phyloP scores from a whole-genome alignment of 2,329 filamentous ascomycete genomes.

The Aspergillus vadensis region DNA sequence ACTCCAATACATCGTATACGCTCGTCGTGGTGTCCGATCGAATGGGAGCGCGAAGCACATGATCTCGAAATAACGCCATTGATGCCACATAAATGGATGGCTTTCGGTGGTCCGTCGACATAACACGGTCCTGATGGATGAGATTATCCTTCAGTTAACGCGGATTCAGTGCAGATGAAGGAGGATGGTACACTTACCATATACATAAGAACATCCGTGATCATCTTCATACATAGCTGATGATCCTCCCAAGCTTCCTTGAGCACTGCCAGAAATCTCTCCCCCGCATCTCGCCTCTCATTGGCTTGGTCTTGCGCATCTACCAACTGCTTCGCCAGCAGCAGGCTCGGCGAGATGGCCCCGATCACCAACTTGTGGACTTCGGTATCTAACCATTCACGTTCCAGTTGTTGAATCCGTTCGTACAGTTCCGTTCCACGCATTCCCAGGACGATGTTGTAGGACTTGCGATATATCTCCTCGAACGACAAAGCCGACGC shows the following conservation, averaged over 20 bases:
- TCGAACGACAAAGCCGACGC: slow-evolving; percentile 91
- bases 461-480: slow-evolving; percentile 88
- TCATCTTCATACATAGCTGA: slow-evolving; percentile 92
- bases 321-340: slow-evolving; percentile 53
- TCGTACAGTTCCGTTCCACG: slow-evolving; percentile 81
- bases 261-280: slow-evolving; percentile 76
- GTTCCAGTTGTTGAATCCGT: slow-evolving; percentile 77
- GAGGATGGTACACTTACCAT: slow-evolving; percentile 57
- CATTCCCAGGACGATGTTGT: slow-evolving; percentile 89
- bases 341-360: slow-evolving; percentile 70
- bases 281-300: slow-evolving; percentile 77
- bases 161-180: neutral
- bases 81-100: slow-evolving; percentile 81
- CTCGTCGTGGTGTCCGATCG: slow-evolving; percentile 44
- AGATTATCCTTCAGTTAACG: slow-evolving; percentile 7
- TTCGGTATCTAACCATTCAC: slow-evolving; percentile 73
- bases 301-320: slow-evolving; percentile 64
- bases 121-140: slow-evolving; percentile 70
- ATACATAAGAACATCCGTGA: slow-evolving; percentile 95
- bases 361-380: slow-evolving; percentile 71
- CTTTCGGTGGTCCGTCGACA: slow-evolving; percentile 69
- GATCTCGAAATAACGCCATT: slow-evolving; percentile 85
- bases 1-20: slow-evolving; percentile 76
- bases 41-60: slow-evolving; percentile 69
- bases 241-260: slow-evolving; percentile 85